Evolutionary conservation across 306 rosid genomes (phyloP), one percentile per base, ranked within the genome.

Genomic region (Vigna mungo): DNA sequence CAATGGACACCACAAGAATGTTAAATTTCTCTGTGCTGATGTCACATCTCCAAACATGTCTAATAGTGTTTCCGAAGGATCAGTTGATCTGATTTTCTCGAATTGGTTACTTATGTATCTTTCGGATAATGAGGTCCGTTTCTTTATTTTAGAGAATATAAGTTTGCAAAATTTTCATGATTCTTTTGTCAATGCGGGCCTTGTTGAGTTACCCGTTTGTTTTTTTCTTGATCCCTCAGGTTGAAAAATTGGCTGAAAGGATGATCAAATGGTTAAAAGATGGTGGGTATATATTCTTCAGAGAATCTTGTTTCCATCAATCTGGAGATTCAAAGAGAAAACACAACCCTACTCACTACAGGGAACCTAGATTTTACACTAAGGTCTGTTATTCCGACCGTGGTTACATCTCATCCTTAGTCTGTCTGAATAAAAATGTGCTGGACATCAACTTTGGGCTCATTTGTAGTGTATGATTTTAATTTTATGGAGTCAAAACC

Each of bases 71-170:
- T 71, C 97, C 75, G 90, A 89, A 70, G 93, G 85, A 64, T 90
- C 96, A 0, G 79, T 89, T 68, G 99, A 95, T 75, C 60, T 95
- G 64, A 82, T 92, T 49, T 95, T 95, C 94, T 95, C 99, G 14
- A 95, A 95, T 72, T 95, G 99, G 99, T 78, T 95, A 64, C 99
- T 95, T 36, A 95, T 95, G 99, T 95, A 95, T 84, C 90, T 95
- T 70, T 89, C 97, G 55, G 97, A 95, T 78, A 74, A 17, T 8
- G 99, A 95, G 97, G 99, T 92, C 75, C 88, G 56, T 44, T 74
- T 36, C 39, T 63, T 51, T 76, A 61, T 60, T 69, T 55, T 23
- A 43, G 25, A 53, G 41, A 16, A 39, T 36, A 20, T 9, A 25
- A 21, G 15, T 67, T 12, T 67, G 39, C 47, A 23, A 10, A 32